Evolutionary conservation across 768 basidiomycete genomes (phyloP), one percentile per base, ranked within the genome.

Genomic region (Chiua virens): DNA sequence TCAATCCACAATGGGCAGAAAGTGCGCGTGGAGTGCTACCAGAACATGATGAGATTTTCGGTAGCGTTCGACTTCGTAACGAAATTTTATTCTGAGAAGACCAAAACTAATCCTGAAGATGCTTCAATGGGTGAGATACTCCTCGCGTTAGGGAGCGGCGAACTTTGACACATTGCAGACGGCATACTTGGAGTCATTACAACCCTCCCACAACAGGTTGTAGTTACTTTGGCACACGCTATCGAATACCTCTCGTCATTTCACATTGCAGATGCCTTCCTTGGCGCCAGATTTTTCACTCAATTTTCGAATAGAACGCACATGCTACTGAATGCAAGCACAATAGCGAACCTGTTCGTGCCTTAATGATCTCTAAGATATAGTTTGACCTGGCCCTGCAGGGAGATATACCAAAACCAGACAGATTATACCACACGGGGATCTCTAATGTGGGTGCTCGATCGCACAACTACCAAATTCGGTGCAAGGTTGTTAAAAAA

Each of bases 351-450:
- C 64, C 69, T 96, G 71, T 81, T 53, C 15, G 79, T 66, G 18
- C 32, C 34, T 44, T 20, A 7, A 21, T 35, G 23, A 54, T 25
- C n/a, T 21, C 8, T 49, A 23, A 21, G 28, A 13, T 41, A 21
- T 25, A 42, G 17, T 20, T 42, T 53, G 40, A 55, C 44, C 8
- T n/a, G 10, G 15, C 22, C 27, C 35, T 23, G 37, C 53, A 83
- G 83, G 39, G 95, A 98, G 68, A 83, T 99, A n/a, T 95, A 91
- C 66, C 80, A 84, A 30, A 98, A 98, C 59, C 87, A 89, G 62
- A 92, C 91, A 1, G 87, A 97, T 64, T 80, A 79, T 48, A 82
- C 79, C 11, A 73, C 78, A 18, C 78, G 71, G 50, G 95, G 94
- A 5, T 89, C 91, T 44, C 71, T 99, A 41, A 73, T 97, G 54